Evolutionary conservation across 495 filamentous ascomycete species (phyloP), one percentile per base, ranked within the genome.

Genomic region (Xylaria nigripes): DNA sequence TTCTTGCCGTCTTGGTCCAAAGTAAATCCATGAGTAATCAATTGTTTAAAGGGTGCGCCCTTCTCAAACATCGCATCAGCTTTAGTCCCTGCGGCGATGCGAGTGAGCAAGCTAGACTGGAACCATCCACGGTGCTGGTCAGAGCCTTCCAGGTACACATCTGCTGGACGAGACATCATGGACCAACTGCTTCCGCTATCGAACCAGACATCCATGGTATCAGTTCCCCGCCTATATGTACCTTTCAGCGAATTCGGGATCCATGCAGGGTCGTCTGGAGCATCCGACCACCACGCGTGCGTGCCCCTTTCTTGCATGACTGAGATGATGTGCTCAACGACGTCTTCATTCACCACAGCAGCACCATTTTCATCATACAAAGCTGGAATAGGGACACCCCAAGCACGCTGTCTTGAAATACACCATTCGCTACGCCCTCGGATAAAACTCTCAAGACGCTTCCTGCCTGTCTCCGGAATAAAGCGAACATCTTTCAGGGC

Each of bases 201-300:
- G 62, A 97, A 97, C 93, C 93, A 99, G 21, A 99, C 93, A 70
- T 99, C 93, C 93, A 99, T 97, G 0, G 93, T 99, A 59, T 99
- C 94, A n/a, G 73, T 85, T 18, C 93, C 92, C 51, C 93, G 84
- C 55, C 77, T 71, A 58, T 83, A 93, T 12, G 67, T 54, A 2
- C 68, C 69, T 25, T 62, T 55, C 0, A 93, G 69, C 12, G 73
- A 72, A 24, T 77, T 69, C 13, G 82, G 83, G 49, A 90, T 73
- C 90, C 90, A 96, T 15, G 77, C 80, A 19, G 74, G 67, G 34
- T 94, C 87, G 60, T 89, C 76, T 15, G 78, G 76, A 32, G 77
- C 72, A 58, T 96, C 90, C 3, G 83, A 87, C 86, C 91, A 99
- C 93, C 93, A 99, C 12, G 89, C 84, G 71, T 96, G 86, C 30